Conservation (phyloP, 805 yeast genomes). For the Hanseniaspora hatyaiensis region DNA sequence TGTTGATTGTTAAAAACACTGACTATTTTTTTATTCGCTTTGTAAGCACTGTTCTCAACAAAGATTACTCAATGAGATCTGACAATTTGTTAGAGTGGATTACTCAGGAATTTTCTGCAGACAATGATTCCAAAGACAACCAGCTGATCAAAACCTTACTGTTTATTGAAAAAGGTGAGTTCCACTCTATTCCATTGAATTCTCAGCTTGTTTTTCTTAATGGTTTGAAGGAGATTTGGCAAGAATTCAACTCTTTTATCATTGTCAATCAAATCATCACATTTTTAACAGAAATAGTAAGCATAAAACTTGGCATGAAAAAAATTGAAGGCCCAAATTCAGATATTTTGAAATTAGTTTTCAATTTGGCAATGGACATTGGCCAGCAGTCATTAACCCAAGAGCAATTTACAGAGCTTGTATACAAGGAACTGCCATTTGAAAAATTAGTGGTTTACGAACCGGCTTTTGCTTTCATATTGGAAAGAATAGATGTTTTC, state of each 20-base stretch:
- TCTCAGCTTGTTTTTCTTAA: constrained; percentile 17
- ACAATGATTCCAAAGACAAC: constrained; percentile 19
- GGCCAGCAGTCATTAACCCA: neutral
- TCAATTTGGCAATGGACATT: constrained; percentile 20
- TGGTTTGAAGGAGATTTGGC: constrained; percentile 14
- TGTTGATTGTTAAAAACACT: constrained; percentile 1
- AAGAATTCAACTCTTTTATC: constrained; percentile 24
- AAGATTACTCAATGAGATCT: constrained; percentile 26
- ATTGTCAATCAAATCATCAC: constrained; percentile 24
- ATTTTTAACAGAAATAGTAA: constrained; percentile 27
- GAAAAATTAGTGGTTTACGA: constrained; percentile 20
- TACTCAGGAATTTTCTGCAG: constrained; percentile 16
- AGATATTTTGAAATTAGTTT: constrained; percentile 20
- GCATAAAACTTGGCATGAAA: constrained; percentile 23
- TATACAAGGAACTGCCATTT: neutral
- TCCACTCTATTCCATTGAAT: constrained; percentile 24
- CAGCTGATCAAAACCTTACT: constrained; percentile 29
- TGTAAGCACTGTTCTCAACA: constrained; percentile 41
- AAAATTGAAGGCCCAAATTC: constrained; percentile 26
- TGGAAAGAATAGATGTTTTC: constrained; percentile 40
- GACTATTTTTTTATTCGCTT: constrained; percentile 13
- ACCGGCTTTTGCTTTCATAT: constrained; percentile 28
- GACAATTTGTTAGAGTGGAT: constrained; percentile 14
- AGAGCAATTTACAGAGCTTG: neutral
- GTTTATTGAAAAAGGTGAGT: constrained; percentile 59